phyloP scores from a whole-genome alignment of 305 asterid genomes.

The Nicotiana rustica region DNA sequence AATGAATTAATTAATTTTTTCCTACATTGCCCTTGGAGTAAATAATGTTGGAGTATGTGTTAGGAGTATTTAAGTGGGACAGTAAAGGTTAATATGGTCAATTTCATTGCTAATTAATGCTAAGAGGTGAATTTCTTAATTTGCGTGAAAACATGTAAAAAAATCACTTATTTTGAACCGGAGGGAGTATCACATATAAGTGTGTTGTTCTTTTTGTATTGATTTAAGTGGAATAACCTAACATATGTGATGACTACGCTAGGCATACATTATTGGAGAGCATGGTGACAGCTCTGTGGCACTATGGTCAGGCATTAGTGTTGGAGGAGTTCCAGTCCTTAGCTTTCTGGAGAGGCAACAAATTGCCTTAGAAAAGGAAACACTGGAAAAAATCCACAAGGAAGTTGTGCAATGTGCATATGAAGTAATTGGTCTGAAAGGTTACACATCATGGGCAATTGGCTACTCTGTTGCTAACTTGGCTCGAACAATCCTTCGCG shows the following conservation, averaged over 20 bases:
- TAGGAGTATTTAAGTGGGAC: no score
- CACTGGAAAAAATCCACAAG: conserved; percentile 68
- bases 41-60: no score
- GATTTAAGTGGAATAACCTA: background rate
- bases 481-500: conserved; percentile 73
- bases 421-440: conserved; percentile 79
- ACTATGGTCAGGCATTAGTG: conserved; percentile 89
- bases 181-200: background rate
- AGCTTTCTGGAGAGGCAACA: conserved; percentile 73
- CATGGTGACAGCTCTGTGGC: conserved; percentile 95
- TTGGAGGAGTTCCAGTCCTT: conserved; percentile 85
- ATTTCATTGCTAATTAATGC: no score
- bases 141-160: no score
- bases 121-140: no score
- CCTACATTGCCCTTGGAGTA: no score
- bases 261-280: conserved; percentile 95
- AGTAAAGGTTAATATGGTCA: no score
- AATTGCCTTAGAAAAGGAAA: conserved; percentile 73
- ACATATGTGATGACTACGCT: background rate
- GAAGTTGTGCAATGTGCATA: conserved; percentile 81
- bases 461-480: conserved; percentile 87
- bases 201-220: background rate
- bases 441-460: conserved; percentile 96
- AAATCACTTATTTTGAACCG: no score
- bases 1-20: no score